Conservation (phyloP, 805 yeast genomes). For the Wickerhamiella cacticola region DNA sequence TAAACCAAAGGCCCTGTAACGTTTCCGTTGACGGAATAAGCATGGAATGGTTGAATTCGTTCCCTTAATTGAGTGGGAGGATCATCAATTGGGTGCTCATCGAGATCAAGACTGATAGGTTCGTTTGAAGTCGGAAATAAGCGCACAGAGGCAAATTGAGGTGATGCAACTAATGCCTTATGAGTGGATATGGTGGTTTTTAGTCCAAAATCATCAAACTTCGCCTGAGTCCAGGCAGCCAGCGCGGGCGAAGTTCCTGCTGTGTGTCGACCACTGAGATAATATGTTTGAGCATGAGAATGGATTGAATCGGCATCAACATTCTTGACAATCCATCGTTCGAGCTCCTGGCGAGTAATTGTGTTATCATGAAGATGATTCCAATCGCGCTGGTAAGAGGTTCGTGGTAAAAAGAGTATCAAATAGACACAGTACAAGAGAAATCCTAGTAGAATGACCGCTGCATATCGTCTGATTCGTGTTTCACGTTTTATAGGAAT, state of each 20-base stretch:
- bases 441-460: conserved; percentile 18
- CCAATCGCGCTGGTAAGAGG: conserved; percentile 24
- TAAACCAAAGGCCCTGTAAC: conserved; percentile 54
- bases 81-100: conserved; percentile 44
- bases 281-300: conserved; percentile 18
- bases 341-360: conserved; percentile 16
- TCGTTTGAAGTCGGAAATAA: conserved; percentile 30
- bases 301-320: conserved; percentile 15
- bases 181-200: conserved; percentile 41
- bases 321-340: conserved; percentile 14
- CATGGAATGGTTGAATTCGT: conserved; percentile 59
- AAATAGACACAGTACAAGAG: conserved; percentile 20
- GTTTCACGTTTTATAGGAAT: neutral
- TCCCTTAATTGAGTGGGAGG: conserved; percentile 37
- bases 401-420: conserved; percentile 23
- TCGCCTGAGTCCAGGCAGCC: conserved; percentile 44
- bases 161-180: conserved; percentile 50
- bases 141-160: conserved; percentile 41
- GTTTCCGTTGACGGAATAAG: conserved; percentile 64
- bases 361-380: conserved; percentile 19
- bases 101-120: conserved; percentile 39
- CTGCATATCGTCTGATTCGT: conserved; percentile 22
- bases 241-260: conserved; percentile 31
- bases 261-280: conserved; percentile 26
- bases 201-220: conserved; percentile 51